Evolutionary conservation across 164 flowering plant species (phyloP), one percentile per base, ranked within the genome.

Genomic region (Dillenia suffruticosa): DNA sequence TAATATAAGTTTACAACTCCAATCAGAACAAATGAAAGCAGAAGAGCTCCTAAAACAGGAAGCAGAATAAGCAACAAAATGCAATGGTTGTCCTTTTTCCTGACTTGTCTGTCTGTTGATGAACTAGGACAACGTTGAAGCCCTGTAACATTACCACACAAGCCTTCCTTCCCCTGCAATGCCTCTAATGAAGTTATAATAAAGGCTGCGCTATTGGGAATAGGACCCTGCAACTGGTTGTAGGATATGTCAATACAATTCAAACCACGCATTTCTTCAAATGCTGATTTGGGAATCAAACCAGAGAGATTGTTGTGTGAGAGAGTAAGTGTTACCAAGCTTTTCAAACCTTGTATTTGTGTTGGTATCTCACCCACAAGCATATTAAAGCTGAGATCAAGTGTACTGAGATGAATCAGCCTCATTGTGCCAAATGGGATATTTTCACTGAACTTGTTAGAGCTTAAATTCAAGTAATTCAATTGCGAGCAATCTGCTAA

Each of bases 281-380:
- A 49, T 8, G 56, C 43, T 2, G 46, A 14, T 26, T 26, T 26
- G 9, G 64, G 64, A 9, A 61, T n/a, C 10, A 47, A 52, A 44
- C 64, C 56, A 3, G 56, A 32, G 24, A 61, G 44, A 3, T 7
- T 8, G 52, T 61, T 61, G 49, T 61, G 47, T n/a, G 64, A 61
- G 19, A 61, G 1, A 15, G 51, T 43, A 10, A 61, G 9, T 11
- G 17, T 10, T n/a, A 9, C 17, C 44, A 61, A 19, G 40, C 48
- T 50, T 10, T 50, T 4, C 3, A 61, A 12, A 12, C n/a, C 40
- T 8, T 26, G 45, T 2, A 60, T 44, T 15, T 11, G 26, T 43
- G 45, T 5, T 1, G 56, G 45, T 14, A 57, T 43, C 12, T 12
- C 32, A n/a, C 58, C 65, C 9, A 17, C 14, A 3, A 63, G 16